Conservation (phyloP, 495 filamentous ascomycete genomes). For the Lophiostoma macrostomum region DNA sequence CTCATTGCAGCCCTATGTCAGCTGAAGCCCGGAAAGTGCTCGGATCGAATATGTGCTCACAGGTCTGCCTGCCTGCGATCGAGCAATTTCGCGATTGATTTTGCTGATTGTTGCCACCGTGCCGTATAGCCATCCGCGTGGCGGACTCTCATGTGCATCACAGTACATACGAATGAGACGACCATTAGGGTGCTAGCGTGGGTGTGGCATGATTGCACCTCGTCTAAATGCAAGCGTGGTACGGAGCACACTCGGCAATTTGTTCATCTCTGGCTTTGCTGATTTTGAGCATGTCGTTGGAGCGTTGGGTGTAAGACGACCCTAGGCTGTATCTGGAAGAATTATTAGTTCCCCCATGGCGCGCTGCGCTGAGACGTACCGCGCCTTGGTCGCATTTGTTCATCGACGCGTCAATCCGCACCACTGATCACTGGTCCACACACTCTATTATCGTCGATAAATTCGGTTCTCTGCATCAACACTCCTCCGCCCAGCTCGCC, state of each 20-base stretch:
- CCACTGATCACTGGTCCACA: slow-evolving; percentile 4
- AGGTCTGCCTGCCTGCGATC: too few species aligned
- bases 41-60: too few species aligned
- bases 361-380: slow-evolving; percentile 32
- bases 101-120: too few species aligned
- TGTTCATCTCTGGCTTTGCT: neutral
- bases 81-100: too few species aligned
- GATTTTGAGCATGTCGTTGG: slow-evolving; percentile 7
- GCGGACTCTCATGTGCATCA: neutral
- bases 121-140: too few species aligned
- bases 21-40: too few species aligned
- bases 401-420: slow-evolving; percentile 9
- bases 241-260: slow-evolving; percentile 10
- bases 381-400: slow-evolving; percentile 17
- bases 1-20: too few species aligned
- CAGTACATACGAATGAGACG: slow-evolving; percentile 7
- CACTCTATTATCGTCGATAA: slow-evolving; percentile 6
- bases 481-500: neutral
- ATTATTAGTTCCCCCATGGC: slow-evolving; percentile 27
- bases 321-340: slow-evolving; percentile 23
- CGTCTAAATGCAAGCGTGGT: slow-evolving; percentile 2
- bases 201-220: neutral
- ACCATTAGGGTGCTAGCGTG: slow-evolving; percentile 14
- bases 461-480: slow-evolving; percentile 23
- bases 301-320: slow-evolving; percentile 22